phyloP scores from a whole-genome alignment of 1,284 basidiomycete species.

The Moesziomyces antarcticus region DNA sequence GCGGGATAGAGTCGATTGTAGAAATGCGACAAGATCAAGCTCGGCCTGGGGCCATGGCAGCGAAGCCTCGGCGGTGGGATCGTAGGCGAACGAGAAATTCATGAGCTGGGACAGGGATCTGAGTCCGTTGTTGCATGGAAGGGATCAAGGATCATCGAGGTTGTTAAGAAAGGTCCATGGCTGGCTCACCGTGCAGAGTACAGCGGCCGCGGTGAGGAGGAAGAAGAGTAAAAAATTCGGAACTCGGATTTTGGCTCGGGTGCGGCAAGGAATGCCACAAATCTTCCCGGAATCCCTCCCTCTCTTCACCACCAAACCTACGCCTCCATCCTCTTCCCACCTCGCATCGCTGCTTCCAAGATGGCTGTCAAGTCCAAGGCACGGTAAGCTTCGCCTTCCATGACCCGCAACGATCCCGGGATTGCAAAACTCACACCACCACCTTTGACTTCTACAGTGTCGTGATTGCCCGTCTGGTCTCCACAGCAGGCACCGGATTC shows the following conservation, averaged over 20 bases:
- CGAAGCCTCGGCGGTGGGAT: no score
- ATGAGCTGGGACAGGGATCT: no score
- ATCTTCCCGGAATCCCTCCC: conserved; percentile 2
- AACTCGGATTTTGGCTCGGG: conserved; percentile 6
- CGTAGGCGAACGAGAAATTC: no score
- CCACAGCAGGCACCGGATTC: conserved; percentile 65
- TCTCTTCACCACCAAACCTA: neutral
- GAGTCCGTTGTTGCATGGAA: no score
- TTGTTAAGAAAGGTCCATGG: no score
- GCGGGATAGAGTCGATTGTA: neutral
- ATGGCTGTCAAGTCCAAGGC: conserved; percentile 66
- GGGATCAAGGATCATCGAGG: no score
- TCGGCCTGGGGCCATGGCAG: no score
- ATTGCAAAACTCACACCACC: neutral
- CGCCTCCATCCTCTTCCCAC: conserved; percentile 1
- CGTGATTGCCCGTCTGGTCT: conserved; percentile 64
- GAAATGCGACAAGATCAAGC: neutral
- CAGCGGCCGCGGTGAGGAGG: no score
- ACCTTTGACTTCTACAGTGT: conserved; percentile 31
- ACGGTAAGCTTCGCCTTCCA: conserved; percentile 29
- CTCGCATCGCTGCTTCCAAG: conserved; percentile 1
- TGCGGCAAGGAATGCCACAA: neutral
- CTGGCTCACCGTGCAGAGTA: no score
- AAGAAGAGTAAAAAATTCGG: neutral
- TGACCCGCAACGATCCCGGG: no score